phyloP scores from a whole-genome alignment of 1,139 yeast species.

The Zhuliangozyma blackwelliae region DNA sequence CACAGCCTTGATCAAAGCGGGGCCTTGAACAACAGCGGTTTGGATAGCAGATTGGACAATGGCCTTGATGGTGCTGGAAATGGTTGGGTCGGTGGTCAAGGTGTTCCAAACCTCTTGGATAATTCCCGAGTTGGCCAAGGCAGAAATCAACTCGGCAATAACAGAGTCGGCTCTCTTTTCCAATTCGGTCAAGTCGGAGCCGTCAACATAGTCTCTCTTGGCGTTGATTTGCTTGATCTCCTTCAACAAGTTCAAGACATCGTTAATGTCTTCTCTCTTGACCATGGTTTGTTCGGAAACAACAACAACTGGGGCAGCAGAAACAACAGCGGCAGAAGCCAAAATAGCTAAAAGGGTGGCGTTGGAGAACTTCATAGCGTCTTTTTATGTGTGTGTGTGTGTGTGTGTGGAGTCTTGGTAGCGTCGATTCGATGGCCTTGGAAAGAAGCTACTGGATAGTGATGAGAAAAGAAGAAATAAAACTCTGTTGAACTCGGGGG shows the following conservation, averaged over 20 bases:
- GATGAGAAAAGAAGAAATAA: background rate
- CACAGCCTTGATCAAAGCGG: constrained; percentile 40
- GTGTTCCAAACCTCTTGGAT: constrained; percentile 34
- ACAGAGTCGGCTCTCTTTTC: constrained; percentile 38
- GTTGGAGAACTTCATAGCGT: constrained; percentile 40
- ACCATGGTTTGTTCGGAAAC: constrained; percentile 20
- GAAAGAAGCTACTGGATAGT: background rate
- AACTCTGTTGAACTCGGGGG: background rate
- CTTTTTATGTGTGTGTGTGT: constrained; percentile 5
- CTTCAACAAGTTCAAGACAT: constrained; percentile 30
- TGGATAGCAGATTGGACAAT: constrained; percentile 32
- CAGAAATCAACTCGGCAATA: constrained; percentile 33
- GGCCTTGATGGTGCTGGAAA: constrained; percentile 22
- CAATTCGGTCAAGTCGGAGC: constrained; percentile 25
- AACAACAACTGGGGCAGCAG: constrained; percentile 37
- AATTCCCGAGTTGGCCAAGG: constrained; percentile 39
- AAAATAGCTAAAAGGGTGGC: constrained; percentile 41
- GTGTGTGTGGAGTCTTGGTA: background rate
- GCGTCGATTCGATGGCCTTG: background rate
- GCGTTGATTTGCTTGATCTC: constrained; percentile 29
- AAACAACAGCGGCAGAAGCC: constrained; percentile 36
- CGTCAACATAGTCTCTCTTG: constrained; percentile 33
- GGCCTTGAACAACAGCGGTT: constrained; percentile 39
- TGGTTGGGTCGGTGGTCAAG: constrained; percentile 29
- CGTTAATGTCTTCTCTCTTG: constrained; percentile 34